Conservation (phyloP, 2,329 filamentous ascomycete species). For the Xylariaceae sp. region DNA sequence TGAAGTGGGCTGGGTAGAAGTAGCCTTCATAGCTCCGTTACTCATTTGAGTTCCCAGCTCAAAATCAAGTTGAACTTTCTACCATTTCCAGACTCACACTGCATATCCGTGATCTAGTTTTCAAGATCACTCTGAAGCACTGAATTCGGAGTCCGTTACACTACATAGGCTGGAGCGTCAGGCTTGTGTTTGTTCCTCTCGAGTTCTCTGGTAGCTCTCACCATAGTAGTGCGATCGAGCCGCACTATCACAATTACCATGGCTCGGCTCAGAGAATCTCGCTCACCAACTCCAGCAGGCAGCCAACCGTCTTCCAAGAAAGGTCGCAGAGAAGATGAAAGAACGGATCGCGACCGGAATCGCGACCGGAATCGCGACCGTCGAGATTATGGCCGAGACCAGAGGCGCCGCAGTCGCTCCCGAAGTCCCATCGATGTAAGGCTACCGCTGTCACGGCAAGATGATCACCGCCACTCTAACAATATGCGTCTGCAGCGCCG, state of each 20-base stretch:
- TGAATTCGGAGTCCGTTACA: constrained; percentile 11
- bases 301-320: constrained; percentile 71
- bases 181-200: constrained; percentile 24
- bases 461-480: constrained; percentile 35
- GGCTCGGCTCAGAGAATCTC: constrained; percentile 62
- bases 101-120: no score
- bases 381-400: constrained; percentile 41
- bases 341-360: constrained; percentile 45
- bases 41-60: no score
- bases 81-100: constrained; percentile 6
- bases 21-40: no score
- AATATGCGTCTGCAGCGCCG: constrained; percentile 44
- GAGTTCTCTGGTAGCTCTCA: constrained; percentile 33
- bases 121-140: no score
- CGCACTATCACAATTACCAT: constrained; percentile 37
- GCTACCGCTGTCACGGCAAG: constrained; percentile 15
- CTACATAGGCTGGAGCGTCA: constrained; percentile 20
- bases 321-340: constrained; percentile 56
- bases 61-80: not conserved
- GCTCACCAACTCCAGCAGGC: constrained; percentile 93
- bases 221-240: constrained; percentile 33
- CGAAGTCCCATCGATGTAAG: constrained; percentile 59
- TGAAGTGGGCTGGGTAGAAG: no score
- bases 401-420: constrained; percentile 50
- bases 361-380: constrained; percentile 42